These are phyloP conservation scores for Calycina herbarum DNA, from an alignment of 2,329 filamentous ascomycete genomes.

Conservation along the genomic window DNA sequence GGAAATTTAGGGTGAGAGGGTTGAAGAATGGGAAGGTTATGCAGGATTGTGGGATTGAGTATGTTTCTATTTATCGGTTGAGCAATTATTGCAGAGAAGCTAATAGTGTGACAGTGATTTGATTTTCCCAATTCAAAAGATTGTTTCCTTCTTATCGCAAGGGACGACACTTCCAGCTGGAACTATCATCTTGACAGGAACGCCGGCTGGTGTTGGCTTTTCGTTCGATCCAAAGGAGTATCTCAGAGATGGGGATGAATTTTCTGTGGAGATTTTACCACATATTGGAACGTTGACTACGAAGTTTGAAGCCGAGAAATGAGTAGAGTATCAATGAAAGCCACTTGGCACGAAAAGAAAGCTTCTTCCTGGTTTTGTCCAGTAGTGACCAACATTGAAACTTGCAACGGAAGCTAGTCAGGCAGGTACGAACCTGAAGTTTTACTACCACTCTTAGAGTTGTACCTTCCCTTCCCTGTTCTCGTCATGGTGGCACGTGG, in stretches of 20 bases:
- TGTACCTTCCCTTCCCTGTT: too few species aligned
- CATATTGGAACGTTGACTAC: constrained; percentile 50
- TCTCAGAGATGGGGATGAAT: constrained; percentile 47
- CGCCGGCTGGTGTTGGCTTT: constrained; percentile 42
- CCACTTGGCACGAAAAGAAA: not conserved
- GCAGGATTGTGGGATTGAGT: constrained; percentile 46
- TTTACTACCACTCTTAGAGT: too few species aligned
- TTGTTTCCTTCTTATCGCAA: constrained; percentile 43
- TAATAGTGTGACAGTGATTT: constrained; percentile 39
- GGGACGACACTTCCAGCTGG: constrained; percentile 47
- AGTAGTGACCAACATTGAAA: too few species aligned
- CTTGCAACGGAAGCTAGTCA: too few species aligned
- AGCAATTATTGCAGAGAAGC: not conserved
- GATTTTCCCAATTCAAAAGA: constrained; percentile 48
- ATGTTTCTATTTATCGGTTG: constrained; percentile 38
- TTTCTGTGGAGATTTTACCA: constrained; percentile 49
- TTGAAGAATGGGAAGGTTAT: constrained; percentile 50
- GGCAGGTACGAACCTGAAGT: too few species aligned
- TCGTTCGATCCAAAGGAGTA: constrained; percentile 41
- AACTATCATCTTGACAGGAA: constrained; percentile 48
- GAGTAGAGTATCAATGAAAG: constrained; percentile 1
- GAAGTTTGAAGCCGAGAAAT: constrained; percentile 42
- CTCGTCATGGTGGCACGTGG: too few species aligned
- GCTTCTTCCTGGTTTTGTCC: too few species aligned
- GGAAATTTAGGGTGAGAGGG: constrained; percentile 44